Evolutionary conservation across 192 early-diverging fungal genomes (phyloP), one percentile per base, ranked within the genome.

Genomic region (Chytriomyces sp.): DNA sequence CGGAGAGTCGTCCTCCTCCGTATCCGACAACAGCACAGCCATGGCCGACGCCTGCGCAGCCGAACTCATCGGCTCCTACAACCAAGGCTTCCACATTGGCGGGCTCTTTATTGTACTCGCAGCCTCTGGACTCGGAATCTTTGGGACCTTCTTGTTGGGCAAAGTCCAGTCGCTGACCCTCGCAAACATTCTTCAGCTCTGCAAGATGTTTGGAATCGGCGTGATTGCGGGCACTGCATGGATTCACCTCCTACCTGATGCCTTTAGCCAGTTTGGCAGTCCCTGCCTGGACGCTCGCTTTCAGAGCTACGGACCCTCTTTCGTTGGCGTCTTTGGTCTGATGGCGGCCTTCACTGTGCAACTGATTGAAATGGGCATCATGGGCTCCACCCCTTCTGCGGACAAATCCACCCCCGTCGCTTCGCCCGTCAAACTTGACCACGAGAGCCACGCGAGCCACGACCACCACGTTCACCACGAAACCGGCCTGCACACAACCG

Each of bases 161-260:
- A 30, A 60, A 19, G 34, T 19, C 5, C 26, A 68, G 55, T n/a
- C 52, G 5, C 65, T 52, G 3, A 54, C 55, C 36, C 38, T 54
- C 10, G 44, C 52, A 3, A 31, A 5, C 8, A 49, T 68, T 68
- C 38, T 68, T 31, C 68, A 79, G 58, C 36, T 39, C 36, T 39
- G 80, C 36, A 85, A 85, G 70, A 40, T 85, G 6, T 85, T 85
- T 77, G 82, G 84, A 36, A 61, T 61, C 32, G 84, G 84, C 17
- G 76, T 82, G 54, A 82, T 85, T 44, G 25, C 59, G 3, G 74
- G 73, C 34, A 82, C 80, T 1, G 81, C 81, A 19, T 78, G 64
- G 52, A 73, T 85, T 44, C 82, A 83, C 71, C 60, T 85, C 58
- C 64, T 84, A 4, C 70, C 70, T 8, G 70, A 72, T 19, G 70